phyloP scores from a whole-genome alignment of 306 rosid genomes.

The Calophaca sinica region DNA sequence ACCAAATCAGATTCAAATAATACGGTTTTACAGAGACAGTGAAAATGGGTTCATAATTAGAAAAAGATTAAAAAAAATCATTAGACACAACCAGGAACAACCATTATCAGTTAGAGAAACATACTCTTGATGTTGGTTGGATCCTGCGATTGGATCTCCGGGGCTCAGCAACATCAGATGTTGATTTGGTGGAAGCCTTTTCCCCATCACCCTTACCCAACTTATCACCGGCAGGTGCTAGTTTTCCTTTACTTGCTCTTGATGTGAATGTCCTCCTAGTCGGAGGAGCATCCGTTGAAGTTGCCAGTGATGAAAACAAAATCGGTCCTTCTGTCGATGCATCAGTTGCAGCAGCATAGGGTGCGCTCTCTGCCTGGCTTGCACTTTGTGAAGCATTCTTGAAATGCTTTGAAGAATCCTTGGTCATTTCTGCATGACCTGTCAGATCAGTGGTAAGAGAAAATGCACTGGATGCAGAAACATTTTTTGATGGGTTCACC shows the following conservation, averaged over 20 bases:
- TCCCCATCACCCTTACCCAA: conserved; percentile 72
- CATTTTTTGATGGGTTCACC: conserved; percentile 52
- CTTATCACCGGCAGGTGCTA: conserved; percentile 78
- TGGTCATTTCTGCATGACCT: conserved; percentile 56
- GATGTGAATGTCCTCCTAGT: conserved; percentile 66
- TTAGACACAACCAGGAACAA: background rate
- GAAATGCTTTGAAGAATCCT: conserved; percentile 59
- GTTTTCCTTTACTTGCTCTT: conserved; percentile 76
- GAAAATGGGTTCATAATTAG: conserved; percentile 10
- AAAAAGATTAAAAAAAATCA: background rate
- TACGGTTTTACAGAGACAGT: background rate
- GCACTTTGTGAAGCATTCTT: conserved; percentile 61
- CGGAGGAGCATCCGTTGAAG: conserved; percentile 52
- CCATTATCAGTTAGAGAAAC: conserved; percentile 40
- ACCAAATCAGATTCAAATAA: conserved; percentile 38
- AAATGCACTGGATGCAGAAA: conserved; percentile 44
- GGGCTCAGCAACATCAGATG: conserved; percentile 76
- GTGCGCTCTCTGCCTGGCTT: conserved; percentile 51
- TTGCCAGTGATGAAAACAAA: conserved; percentile 62
- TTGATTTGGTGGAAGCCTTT: conserved; percentile 56
- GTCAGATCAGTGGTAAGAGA: conserved; percentile 50
- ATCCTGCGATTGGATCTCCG: conserved; percentile 95
- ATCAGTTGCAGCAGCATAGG: conserved; percentile 56
- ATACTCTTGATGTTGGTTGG: conserved; percentile 97
- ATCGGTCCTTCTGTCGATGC: conserved; percentile 61